These are phyloP conservation scores for Solanum hybrid DNA, from an alignment of 305 asterid genomes.

Conservation along the genomic window DNA sequence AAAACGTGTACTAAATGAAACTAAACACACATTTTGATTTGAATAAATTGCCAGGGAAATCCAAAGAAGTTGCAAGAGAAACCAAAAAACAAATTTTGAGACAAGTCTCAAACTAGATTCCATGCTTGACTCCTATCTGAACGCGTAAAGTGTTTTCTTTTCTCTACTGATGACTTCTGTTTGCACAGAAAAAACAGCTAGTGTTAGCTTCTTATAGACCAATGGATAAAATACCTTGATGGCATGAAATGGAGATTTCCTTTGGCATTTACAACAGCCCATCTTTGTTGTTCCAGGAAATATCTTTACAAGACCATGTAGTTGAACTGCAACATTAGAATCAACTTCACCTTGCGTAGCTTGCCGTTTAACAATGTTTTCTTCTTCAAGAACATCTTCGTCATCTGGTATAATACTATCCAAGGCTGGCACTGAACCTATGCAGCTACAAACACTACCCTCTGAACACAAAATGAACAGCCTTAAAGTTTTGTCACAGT, in stretches of 20 bases:
- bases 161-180: neutral
- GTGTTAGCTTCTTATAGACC: neutral
- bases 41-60: neutral
- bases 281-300: constrained; percentile 58
- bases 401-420: constrained; percentile 58
- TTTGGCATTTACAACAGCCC: constrained; percentile 72
- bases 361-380: constrained; percentile 60
- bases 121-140: neutral
- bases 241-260: constrained; percentile 71
- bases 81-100: neutral
- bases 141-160: neutral
- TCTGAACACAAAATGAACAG: constrained; percentile 30
- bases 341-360: constrained; percentile 34
- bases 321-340: constrained; percentile 60
- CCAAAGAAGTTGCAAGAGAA: neutral
- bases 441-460: constrained; percentile 60
- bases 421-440: constrained; percentile 35
- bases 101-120: neutral
- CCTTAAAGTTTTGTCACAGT: neutral
- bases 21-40: neutral
- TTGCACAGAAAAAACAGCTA: neutral
- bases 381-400: constrained; percentile 87
- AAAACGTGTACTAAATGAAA: neutral
- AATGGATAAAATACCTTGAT: constrained; percentile 44
- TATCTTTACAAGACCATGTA: constrained; percentile 73